These are phyloP conservation scores for Geotrichum aggregatum DNA, from an alignment of 1,139 yeast species.

Conservation along the genomic window DNA sequence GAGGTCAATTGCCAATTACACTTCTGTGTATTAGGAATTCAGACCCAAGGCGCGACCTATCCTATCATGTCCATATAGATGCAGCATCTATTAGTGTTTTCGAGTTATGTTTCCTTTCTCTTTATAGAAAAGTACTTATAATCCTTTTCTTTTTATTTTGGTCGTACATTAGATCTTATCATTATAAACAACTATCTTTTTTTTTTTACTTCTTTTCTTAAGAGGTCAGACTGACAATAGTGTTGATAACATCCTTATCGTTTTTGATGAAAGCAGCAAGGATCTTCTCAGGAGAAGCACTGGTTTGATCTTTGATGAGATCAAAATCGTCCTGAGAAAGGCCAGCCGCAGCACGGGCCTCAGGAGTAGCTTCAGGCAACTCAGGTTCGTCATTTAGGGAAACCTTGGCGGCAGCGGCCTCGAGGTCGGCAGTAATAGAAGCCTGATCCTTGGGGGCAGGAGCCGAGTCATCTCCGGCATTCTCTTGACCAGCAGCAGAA, in stretches of 20 bases:
- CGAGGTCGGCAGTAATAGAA: slow-evolving; percentile 84
- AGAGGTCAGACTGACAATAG: slow-evolving; percentile 73
- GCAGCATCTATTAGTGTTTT: too few relatives aligned
- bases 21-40: too few relatives aligned
- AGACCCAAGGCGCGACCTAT: too few relatives aligned
- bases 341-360: slow-evolving; percentile 74
- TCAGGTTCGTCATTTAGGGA: slow-evolving; percentile 30
- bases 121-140: too few relatives aligned
- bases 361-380: slow-evolving; percentile 56
- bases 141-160: too few relatives aligned
- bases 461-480: slow-evolving; percentile 49
- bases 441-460: slow-evolving; percentile 58
- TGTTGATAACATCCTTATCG: slow-evolving; percentile 92
- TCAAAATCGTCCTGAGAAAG: slow-evolving; percentile 73
- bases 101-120: too few relatives aligned
- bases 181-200: neutral
- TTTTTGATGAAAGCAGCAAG: slow-evolving; percentile 83
- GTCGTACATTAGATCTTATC: too few relatives aligned
- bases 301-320: slow-evolving; percentile 84
- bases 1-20: neutral
- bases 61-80: too few relatives aligned
- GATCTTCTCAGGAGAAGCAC: slow-evolving; percentile 83
- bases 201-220: slow-evolving; percentile 21
- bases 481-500: slow-evolving; percentile 36
- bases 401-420: slow-evolving; percentile 63